phyloP scores from a whole-genome alignment of 2,329 filamentous ascomycete genomes.

The Helotiales sp. region DNA sequence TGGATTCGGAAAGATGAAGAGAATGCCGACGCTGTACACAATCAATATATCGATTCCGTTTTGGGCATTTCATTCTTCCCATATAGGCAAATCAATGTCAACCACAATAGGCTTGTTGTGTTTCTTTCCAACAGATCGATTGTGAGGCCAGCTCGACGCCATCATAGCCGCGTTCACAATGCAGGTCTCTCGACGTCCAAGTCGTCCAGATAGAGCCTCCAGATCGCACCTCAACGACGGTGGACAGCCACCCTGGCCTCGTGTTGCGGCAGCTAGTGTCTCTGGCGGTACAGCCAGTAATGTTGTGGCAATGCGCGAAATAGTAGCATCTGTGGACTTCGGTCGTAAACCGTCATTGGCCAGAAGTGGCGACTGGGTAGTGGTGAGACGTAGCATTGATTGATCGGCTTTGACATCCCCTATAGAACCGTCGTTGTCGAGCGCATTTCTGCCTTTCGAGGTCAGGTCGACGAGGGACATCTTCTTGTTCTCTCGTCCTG shows the following conservation, averaged over 20 bases:
- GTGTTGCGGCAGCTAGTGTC: constrained; percentile 27
- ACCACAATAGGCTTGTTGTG: constrained; percentile 84
- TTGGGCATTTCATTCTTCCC: constrained; percentile 30
- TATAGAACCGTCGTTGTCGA: constrained; percentile 47
- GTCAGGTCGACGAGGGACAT: constrained; percentile 64
- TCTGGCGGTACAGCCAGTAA: constrained; percentile 17
- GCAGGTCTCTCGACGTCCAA: constrained; percentile 61
- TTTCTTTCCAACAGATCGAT: constrained; percentile 53
- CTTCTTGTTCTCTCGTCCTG: constrained; percentile 55
- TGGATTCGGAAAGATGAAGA: too few relatives aligned
- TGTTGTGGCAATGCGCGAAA: constrained; percentile 11
- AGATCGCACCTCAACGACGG: constrained; percentile 43
- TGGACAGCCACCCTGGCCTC: constrained; percentile 43
- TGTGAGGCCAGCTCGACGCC: constrained; percentile 65
- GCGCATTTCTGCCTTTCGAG: constrained; percentile 38
- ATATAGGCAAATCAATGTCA: constrained; percentile 70
- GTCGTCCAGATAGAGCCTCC: constrained; percentile 41
- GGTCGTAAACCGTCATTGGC: background rate
- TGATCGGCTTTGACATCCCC: constrained; percentile 6
- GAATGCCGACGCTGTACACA: too few relatives aligned
- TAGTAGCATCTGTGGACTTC: constrained; percentile 6
- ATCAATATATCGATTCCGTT: background rate
- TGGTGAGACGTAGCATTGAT: background rate
- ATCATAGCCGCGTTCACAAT: constrained; percentile 79
- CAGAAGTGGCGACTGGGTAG: background rate